phyloP scores from a whole-genome alignment of 1,284 basidiomycete genomes.

The Apiotrichum domesticum region DNA sequence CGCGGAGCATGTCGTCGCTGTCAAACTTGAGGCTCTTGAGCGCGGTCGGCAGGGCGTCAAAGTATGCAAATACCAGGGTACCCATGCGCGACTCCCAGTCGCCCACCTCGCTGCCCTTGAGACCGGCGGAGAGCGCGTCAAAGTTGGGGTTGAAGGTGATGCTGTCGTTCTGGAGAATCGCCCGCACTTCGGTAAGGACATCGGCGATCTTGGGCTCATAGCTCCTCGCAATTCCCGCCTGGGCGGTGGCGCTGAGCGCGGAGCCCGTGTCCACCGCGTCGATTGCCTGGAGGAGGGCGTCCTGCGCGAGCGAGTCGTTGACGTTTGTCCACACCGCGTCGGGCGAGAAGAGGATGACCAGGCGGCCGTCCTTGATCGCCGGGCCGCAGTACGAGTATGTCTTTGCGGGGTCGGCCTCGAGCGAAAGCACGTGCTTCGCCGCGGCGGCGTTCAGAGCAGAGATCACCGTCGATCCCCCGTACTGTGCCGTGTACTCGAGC shows the following conservation, averaged over 20 bases:
- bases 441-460: background rate
- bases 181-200: background rate
- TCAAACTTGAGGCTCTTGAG: constrained; percentile 3
- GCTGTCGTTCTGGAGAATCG: background rate
- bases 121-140: background rate
- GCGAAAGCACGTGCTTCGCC: background rate
- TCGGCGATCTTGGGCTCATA: background rate
- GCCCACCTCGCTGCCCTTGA: background rate
- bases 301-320: background rate
- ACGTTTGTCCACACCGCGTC: constrained; percentile 1
- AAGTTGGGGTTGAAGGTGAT: constrained; percentile 5
- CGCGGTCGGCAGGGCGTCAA: background rate
- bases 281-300: background rate
- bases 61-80: background rate
- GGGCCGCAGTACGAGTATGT: constrained; percentile 7
- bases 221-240: background rate
- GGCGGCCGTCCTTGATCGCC: background rate
- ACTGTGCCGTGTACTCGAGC: background rate
- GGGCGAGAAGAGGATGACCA: constrained; percentile 3
- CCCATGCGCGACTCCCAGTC: background rate
- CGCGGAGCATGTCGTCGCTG: constrained; percentile 7
- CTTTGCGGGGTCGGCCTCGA: constrained; percentile 1
- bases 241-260: background rate
- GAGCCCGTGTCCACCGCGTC: background rate
- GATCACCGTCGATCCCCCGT: background rate